phyloP scores from a whole-genome alignment of 2,329 filamentous ascomycete species.

The Stagonosporopsis vannaccii region DNA sequence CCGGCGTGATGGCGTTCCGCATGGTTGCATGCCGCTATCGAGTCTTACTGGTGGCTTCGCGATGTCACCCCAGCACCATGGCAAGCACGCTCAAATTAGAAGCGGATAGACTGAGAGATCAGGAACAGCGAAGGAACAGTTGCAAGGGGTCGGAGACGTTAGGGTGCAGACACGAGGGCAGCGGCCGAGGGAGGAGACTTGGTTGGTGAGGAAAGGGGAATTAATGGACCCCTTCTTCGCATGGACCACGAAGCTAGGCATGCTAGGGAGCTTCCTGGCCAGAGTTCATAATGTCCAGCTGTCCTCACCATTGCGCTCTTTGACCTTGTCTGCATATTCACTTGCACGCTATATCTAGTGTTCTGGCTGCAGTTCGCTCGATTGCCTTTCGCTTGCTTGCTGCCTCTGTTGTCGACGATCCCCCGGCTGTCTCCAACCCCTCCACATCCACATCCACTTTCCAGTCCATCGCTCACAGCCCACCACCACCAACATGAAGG shows the following conservation, averaged over 20 bases:
- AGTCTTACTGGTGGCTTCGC: conserved; percentile 19
- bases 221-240: conserved; percentile 24
- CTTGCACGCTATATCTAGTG: conserved; percentile 16
- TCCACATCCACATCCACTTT: conserved; percentile 16
- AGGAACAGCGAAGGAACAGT: conserved; percentile 17
- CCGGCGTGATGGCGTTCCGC: conserved; percentile 34
- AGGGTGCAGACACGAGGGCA: conserved; percentile 23
- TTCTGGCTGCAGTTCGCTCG: conserved; percentile 7
- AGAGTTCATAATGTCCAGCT: conserved; percentile 31
- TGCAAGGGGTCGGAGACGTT: conserved; percentile 32
- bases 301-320: conserved; percentile 32
- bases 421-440: conserved; percentile 24
- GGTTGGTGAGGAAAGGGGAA: conserved; percentile 28
- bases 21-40: conserved; percentile 27
- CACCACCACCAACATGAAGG: conserved; percentile 51
- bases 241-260: conserved; percentile 30
- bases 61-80: conserved; percentile 30
- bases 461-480: conserved; percentile 4
- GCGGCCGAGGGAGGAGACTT: conserved; percentile 22
- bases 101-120: conserved; percentile 34
- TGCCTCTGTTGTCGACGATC: conserved; percentile 21
- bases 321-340: conserved; percentile 28
- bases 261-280: conserved; percentile 24
- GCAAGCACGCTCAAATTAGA: conserved; percentile 32
- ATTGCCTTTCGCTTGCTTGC: conserved; percentile 18